A percentile compares a stretch with the other conserved stretches of the same genome.
Conservation (phyloP, 2,329 filamentous ascomycete genomes). For the Botrytis deweyae region DNA sequence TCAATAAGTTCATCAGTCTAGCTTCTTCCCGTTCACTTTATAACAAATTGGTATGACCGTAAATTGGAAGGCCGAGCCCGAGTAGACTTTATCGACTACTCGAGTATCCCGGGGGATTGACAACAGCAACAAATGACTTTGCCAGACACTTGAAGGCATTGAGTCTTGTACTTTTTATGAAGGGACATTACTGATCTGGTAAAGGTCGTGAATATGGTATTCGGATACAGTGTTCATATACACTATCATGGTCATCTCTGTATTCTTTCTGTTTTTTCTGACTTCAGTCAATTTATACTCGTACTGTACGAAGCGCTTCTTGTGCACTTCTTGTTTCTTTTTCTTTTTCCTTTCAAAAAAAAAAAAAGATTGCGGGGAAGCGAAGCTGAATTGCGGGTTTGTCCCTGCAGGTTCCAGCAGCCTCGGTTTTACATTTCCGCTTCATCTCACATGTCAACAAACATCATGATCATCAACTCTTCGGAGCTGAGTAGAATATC, state of each 20-base stretch:
- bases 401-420: conserved; percentile 15
- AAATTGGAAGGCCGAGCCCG: neutral
- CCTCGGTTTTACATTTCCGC: conserved; percentile 17
- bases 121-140: neutral
- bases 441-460: conserved; percentile 16
- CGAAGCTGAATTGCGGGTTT: conserved; percentile 17
- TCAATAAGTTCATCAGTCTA: neutral
- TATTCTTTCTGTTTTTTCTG: neutral
- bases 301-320: too few relatives aligned
- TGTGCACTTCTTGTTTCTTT: neutral
- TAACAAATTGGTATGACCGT: neutral
- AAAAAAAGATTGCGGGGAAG: conserved; percentile 20
- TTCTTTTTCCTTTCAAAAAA: conserved; percentile 2
- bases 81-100: neutral
- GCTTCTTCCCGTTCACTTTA: neutral
- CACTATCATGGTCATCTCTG: neutral
- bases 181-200: neutral
- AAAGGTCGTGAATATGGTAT: neutral
- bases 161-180: neutral
- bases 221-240: neutral
- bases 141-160: neutral
- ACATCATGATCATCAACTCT: conserved; percentile 3
- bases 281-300: neutral
- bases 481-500: neutral
- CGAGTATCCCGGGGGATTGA: neutral